These are phyloP conservation scores for Hortiboletus flavorubellus DNA, from an alignment of 768 basidiomycete species.

Conservation along the genomic window DNA sequence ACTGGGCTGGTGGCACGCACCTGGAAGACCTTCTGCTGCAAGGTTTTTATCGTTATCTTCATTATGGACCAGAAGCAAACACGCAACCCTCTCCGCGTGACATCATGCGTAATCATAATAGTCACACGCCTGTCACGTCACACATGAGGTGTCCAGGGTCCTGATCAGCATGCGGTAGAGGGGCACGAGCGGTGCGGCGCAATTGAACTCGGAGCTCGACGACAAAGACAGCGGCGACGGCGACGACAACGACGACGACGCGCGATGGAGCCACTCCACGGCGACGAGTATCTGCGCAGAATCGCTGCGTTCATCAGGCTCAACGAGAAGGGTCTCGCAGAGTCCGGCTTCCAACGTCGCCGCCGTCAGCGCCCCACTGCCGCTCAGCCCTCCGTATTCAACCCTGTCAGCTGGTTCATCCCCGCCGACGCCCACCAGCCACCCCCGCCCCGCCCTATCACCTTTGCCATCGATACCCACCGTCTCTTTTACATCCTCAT, in stretches of 20 bases:
- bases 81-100: slow-evolving; percentile 16
- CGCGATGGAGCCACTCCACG: slow-evolving; percentile 52
- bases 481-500: slow-evolving; percentile 88
- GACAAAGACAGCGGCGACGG: background rate
- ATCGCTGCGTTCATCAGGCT: slow-evolving; percentile 68
- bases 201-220: slow-evolving; percentile 5
- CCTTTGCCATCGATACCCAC: slow-evolving; percentile 71
- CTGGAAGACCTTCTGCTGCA: slow-evolving; percentile 89
- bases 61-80: slow-evolving; percentile 42
- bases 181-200: slow-evolving; percentile 16
- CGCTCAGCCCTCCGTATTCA: slow-evolving; percentile 44
- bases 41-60: slow-evolving; percentile 95
- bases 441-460: slow-evolving; percentile 51
- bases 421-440: slow-evolving; percentile 22
- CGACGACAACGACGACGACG: slow-evolving; percentile 12
- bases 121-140: slow-evolving; percentile 22
- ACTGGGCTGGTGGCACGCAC: slow-evolving; percentile 34
- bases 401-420: slow-evolving; percentile 61
- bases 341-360: slow-evolving; percentile 53
- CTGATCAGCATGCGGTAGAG: slow-evolving; percentile 19
- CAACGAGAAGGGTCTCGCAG: slow-evolving; percentile 72
- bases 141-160: slow-evolving; percentile 22
- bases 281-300: slow-evolving; percentile 73
- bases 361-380: slow-evolving; percentile 35
- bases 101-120: slow-evolving; percentile 13